phyloP scores from a whole-genome alignment of 2,329 filamentous ascomycete genomes.

The Gaeumannomyces tritici region DNA sequence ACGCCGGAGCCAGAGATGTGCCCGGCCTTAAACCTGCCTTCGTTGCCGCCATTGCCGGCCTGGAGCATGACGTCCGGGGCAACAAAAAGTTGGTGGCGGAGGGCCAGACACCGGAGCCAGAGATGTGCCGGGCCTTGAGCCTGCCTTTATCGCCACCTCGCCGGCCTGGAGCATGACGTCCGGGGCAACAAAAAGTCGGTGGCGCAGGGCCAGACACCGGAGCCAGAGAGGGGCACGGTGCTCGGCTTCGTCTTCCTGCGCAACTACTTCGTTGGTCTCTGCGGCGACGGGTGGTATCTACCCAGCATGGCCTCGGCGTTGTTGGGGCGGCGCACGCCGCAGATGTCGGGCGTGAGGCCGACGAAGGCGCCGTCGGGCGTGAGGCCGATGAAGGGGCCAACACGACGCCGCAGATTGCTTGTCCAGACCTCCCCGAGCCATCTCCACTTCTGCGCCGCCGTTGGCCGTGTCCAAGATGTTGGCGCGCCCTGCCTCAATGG shows the following conservation, averaged over 20 bases:
- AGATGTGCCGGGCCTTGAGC: slow-evolving; percentile 17
- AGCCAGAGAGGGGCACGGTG: slow-evolving; percentile 6
- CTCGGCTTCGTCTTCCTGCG: slow-evolving; percentile 37
- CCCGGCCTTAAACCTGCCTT: slow-evolving; percentile 29
- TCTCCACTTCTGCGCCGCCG: no score
- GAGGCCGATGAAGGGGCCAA: no score
- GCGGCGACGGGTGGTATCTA: slow-evolving; percentile 24
- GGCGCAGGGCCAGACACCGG: slow-evolving; percentile 12
- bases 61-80: slow-evolving; percentile 17
- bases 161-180: slow-evolving; percentile 14
- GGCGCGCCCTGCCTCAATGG: no score
- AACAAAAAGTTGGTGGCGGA: neutral
- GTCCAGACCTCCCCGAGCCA: no score
- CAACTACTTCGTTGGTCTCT: slow-evolving; percentile 36
- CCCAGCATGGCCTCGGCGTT: no score
- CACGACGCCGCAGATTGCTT: no score
- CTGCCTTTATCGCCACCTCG: slow-evolving; percentile 40
- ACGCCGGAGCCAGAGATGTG: slow-evolving; percentile 16
- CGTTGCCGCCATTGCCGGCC: slow-evolving; percentile 29
- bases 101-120: slow-evolving; percentile 15
- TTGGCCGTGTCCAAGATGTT: no score
- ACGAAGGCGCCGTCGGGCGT: no score
- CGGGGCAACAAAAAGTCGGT: slow-evolving; percentile 9
- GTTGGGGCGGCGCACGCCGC: no score
- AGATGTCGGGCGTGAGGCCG: no score